Base-by-base conservation (phyloP, 2,329 filamentous ascomycete genomes). In the Colletotrichum brevisporum region DNA sequence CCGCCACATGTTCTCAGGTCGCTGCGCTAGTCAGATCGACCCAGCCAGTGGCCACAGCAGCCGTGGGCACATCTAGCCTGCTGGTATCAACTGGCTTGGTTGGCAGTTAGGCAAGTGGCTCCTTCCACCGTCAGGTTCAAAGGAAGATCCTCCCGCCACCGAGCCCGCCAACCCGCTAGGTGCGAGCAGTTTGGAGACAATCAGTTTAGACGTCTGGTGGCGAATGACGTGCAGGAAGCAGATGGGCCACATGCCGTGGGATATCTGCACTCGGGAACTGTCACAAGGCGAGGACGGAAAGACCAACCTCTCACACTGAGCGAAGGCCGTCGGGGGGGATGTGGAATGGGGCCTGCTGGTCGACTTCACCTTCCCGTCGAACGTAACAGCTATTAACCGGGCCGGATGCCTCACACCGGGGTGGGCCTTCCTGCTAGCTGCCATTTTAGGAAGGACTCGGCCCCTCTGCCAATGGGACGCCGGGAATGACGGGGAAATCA, bases 301-400 rank as follows among this genome's bases (percentile, higher is more conserved):
- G 15, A 8, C n/a, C n/a, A 50, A 18, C n/a, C 47, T 18, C 41
- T 43, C 41, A 43, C 15, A 43, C 41, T 21, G 18, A 24, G 12
- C 6, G 21, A 12, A 50, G 10, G 6, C 18, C 47, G 18, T 50
- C 47, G 47, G 47, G 16, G 16, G n/a, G n/a, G n/a, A n/a, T n/a
- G n/a, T n/a, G n/a, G 48, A 36, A 36, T 36, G 31, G 27, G 27
- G 50, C 21, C 50, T 27, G 24, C 56, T 24, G 21, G 1, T 3
- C 26, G 15, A 54, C 65, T 51, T 62, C 67, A 61, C 67, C 61
- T 69, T 61, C 67, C 55, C 52, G 56, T 62, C 62, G 56, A 24
- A 36, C 24, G 47, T n/a, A 43, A 9, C 50, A 31, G 59, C 27
- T n/a, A 47, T 18, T 26, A 36, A n/a, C 54, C 39, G 64, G 45